Conservation (phyloP, 2,329 filamentous ascomycete species). For the Fusarium newnesense region DNA sequence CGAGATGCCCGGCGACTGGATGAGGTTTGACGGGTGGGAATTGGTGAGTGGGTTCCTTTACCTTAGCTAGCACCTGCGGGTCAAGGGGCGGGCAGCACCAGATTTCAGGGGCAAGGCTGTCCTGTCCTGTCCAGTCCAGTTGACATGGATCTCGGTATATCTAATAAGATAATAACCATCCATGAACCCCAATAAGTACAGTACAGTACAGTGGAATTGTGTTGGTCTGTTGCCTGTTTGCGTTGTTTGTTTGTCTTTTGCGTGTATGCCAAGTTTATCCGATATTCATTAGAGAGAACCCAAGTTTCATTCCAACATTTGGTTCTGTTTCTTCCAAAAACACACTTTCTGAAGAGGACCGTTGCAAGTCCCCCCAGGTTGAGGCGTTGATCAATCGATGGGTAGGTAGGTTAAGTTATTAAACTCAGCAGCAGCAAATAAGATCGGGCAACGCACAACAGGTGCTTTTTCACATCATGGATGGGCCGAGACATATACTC, state of each 20-base stretch:
- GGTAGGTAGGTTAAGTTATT: constrained; percentile 2
- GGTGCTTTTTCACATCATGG: constrained; percentile 12
- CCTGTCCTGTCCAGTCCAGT: background rate
- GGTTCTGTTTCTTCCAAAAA: background rate
- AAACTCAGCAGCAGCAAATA: constrained; percentile 1
- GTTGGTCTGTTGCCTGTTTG: background rate
- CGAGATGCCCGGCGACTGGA: constrained; percentile 5
- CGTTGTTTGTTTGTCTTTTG: background rate
- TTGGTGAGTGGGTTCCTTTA: constrained; percentile 24
- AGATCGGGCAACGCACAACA: constrained; percentile 7
- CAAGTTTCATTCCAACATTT: background rate
- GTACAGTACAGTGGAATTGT: background rate
- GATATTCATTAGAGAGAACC: background rate
- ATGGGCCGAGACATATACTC: constrained; percentile 19
- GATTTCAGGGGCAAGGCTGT: constrained; percentile 41
- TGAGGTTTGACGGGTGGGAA: constrained; percentile 16
- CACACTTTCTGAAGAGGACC: background rate
- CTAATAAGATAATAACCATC: constrained; percentile 4
- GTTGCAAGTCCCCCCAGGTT: background rate
- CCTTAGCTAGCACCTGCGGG: constrained; percentile 18
- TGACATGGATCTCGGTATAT: constrained; percentile 23
- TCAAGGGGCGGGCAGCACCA: constrained; percentile 38
- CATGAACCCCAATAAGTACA: background rate
- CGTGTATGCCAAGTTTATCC: background rate
- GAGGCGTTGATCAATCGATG: constrained; percentile 12